A percentile compares a stretch with the other conserved stretches of the same genome.
These are phyloP conservation scores for Trichoderma afroharzianum DNA, from an alignment of 2,329 filamentous ascomycete species.

Conservation along the genomic window DNA sequence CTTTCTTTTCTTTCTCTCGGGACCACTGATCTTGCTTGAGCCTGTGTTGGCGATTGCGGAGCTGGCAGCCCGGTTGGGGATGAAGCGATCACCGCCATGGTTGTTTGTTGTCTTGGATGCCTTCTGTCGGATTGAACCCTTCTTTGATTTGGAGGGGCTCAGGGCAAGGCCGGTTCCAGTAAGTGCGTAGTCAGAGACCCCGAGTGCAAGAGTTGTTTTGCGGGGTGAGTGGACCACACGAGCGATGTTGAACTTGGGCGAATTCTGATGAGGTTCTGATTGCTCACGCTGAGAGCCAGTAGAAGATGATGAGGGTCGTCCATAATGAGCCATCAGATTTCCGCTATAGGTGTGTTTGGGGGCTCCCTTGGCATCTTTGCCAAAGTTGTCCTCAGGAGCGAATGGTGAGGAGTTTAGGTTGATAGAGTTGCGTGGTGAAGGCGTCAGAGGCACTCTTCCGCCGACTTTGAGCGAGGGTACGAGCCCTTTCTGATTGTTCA, in stretches of 20 bases:
- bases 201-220: constrained; percentile 75
- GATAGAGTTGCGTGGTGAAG: constrained; percentile 70
- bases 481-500: constrained; percentile 91
- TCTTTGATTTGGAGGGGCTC: constrained; percentile 60
- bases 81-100: constrained; percentile 88
- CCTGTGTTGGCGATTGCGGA: constrained; percentile 80
- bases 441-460: constrained; percentile 90
- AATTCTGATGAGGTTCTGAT: constrained; percentile 54
- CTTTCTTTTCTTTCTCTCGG: constrained; percentile 67
- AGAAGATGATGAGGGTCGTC: constrained; percentile 64
- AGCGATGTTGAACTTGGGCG: constrained; percentile 95
- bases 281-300: constrained; percentile 59
- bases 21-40: constrained; percentile 73
- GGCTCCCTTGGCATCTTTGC: constrained; percentile 49
- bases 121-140: constrained; percentile 51
- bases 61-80: constrained; percentile 87
- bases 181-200: constrained; percentile 87
- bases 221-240: constrained; percentile 70
- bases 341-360: constrained; percentile 75
- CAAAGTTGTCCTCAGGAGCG: constrained; percentile 62
- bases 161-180: constrained; percentile 72
- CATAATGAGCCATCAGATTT: constrained; percentile 75
- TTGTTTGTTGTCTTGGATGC: constrained; percentile 73
- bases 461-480: constrained; percentile 92
- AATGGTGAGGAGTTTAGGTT: constrained; percentile 68